Conservation (phyloP, 345 rosid species). For the Draba incana region DNA sequence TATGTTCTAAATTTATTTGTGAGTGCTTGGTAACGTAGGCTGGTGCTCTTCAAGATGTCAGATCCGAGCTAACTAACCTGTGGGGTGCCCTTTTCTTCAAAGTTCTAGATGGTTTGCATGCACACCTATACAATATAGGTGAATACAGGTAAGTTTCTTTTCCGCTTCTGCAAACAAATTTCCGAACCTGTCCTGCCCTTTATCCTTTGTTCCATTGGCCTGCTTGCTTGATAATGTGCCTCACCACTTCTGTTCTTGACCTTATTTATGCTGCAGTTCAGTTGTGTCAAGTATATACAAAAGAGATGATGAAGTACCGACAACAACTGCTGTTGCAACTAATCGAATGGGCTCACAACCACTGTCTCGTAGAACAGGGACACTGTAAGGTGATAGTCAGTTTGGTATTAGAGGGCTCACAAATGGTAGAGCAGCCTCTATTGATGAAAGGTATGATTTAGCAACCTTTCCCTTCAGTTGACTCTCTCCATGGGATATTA, state of each 20-base stretch:
- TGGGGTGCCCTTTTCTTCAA: conserved; percentile 83
- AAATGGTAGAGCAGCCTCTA: conserved; percentile 70
- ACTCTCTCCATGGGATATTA: conserved; percentile 31
- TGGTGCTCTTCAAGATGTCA: conserved; percentile 98
- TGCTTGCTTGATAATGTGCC: conserved; percentile 19
- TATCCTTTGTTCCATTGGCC: conserved; percentile 14
- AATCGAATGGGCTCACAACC: conserved; percentile 70
- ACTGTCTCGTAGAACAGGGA: conserved; percentile 89
- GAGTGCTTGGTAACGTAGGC: conserved; percentile 52
- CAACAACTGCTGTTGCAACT: conserved; percentile 74
- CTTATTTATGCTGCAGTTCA: conserved; percentile 66
- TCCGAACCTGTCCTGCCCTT: conserved; percentile 22
- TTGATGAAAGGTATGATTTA: conserved; percentile 72
- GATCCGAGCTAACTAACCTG: conserved; percentile 91
- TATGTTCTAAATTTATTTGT: too few species aligned
- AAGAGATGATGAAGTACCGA: conserved; percentile 88
- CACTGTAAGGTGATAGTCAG: conserved; percentile 76
- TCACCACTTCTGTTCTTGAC: conserved; percentile 39
- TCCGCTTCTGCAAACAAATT: background rate
- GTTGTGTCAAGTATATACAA: conserved; percentile 74
- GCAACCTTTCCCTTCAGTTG: conserved; percentile 28
- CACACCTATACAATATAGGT: conserved; percentile 95
- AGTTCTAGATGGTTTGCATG: conserved; percentile 93
- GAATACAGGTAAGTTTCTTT: conserved; percentile 69
- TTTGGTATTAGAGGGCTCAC: conserved; percentile 57